Evolutionary conservation across 140 eudicot genomes (phyloP), one percentile per base, ranked within the genome.

Genomic region (Bidens hawaiensis): DNA sequence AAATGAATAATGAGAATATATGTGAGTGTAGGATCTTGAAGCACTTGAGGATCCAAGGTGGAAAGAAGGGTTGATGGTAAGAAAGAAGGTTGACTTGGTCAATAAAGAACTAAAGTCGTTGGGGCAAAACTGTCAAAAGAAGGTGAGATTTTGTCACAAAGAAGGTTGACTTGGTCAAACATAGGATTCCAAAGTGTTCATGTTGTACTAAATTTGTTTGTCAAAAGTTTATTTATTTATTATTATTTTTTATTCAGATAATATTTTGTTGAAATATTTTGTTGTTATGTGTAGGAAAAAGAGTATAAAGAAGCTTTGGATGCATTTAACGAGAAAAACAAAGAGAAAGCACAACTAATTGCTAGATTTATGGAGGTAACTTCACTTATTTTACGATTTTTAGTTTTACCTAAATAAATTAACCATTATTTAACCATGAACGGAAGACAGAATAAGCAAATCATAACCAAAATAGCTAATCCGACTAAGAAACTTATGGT

Each of bases 71-170:
- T 62, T 74, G 19, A 26, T 28, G 1, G 74, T 87, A 2, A 72
- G 98, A 49, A 91, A 87, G 81, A 91, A 73, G 81, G 80, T 91
- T 45, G 98, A 91, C 62, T 64, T 84, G 61, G 78, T 84, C 67
- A 84, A 82, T 48, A 68, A 79, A 78, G 98, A 91, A 23, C 43
- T 91, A 49, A 87, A 75, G 79, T 73, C 84, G 18, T 58, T 87
- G 62, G 93, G 93, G 38, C 70, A 64, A 38, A 78, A 65, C 62
- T 87, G 96, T 59, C 95, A 55, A 68, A 91, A 82, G 71, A 91
- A 87, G 98, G 98, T 91, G 33, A 60, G 26, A 31, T n/a, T 25
- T 13, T 4, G 53, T 46, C 8, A 46, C 2, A 46, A n/a, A n/a
- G 52, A 46, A 46, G 12, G 13, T 46, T 49, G 55, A 49, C 55